Evolutionary conservation across 2,329 filamentous ascomycete species (phyloP).

Genomic region (Colletotrichum shisoi): DNA sequence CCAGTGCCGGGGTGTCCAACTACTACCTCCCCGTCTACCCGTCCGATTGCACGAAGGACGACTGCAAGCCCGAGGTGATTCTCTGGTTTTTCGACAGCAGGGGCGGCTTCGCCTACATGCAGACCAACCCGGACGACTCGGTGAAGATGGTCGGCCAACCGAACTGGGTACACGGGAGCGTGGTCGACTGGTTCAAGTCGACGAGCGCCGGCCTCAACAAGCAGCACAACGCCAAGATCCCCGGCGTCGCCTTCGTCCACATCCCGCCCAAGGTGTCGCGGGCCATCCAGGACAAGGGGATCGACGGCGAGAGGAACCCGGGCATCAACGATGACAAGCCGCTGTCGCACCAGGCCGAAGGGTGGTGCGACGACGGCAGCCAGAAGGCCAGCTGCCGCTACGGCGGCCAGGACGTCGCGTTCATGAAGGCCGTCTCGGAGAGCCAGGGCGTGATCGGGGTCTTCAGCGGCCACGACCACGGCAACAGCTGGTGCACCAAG

Average conservation of each 20-base stretch:
- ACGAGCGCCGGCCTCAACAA: slow-evolving; percentile 46
- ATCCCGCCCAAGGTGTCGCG: slow-evolving; percentile 56
- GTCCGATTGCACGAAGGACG: slow-evolving; percentile 45
- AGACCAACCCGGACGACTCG: slow-evolving; percentile 42
- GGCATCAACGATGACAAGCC: slow-evolving; percentile 56
- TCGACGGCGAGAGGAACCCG: slow-evolving; percentile 52
- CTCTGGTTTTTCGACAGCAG: slow-evolving; percentile 78
- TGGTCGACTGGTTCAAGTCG: slow-evolving; percentile 56
- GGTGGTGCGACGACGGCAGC: slow-evolving; percentile 54
- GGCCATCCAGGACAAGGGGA: slow-evolving; percentile 50
- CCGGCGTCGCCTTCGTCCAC: slow-evolving; percentile 59
- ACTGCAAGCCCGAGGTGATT: slow-evolving; percentile 55
- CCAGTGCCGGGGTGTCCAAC: slow-evolving; percentile 55
- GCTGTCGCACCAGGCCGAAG: slow-evolving; percentile 53
- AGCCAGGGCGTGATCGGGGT: slow-evolving; percentile 64
- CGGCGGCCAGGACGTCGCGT: slow-evolving; percentile 63
- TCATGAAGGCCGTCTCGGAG: slow-evolving; percentile 68
- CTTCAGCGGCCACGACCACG: slow-evolving; percentile 74
- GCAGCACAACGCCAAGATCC: slow-evolving; percentile 49
- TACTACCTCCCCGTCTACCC: slow-evolving; percentile 58
- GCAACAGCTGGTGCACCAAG: slow-evolving; percentile 65
- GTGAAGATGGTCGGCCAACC: slow-evolving; percentile 48
- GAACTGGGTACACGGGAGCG: slow-evolving; percentile 56
- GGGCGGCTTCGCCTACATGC: slow-evolving; percentile 61
- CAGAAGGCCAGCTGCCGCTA: slow-evolving; percentile 52